Conservation (phyloP, 202 grass and related monocot genomes). For the Setaria viridis region DNA sequence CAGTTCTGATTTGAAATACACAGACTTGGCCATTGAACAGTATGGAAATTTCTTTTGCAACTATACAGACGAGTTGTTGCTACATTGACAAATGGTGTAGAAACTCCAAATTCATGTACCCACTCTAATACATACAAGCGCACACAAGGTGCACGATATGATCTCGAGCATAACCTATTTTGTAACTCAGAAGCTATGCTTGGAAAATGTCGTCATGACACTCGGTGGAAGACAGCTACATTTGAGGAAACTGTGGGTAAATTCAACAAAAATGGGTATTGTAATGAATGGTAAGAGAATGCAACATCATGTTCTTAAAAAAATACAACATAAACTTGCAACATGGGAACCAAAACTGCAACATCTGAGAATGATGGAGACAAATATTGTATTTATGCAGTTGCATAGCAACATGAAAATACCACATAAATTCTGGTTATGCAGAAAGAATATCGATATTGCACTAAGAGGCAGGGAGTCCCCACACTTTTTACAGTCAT, state of each 20-base stretch:
- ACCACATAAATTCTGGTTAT: slow-evolving; percentile 30
- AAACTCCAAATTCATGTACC: slow-evolving; percentile 23
- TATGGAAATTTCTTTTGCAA: not conserved
- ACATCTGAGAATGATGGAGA: slow-evolving; percentile 19
- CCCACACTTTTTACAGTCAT: slow-evolving; percentile 1
- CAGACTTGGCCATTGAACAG: slow-evolving; percentile 1
- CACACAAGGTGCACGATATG: not conserved
- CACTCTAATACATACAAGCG: not conserved
- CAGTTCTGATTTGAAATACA: slow-evolving; percentile 17
- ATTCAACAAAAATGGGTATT: slow-evolving; percentile 7
- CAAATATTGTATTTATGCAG: not conserved
- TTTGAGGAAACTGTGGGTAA: not conserved
- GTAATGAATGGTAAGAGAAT: slow-evolving; percentile 12
- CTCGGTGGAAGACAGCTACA: not conserved
- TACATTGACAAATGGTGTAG: not conserved
- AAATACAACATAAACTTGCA: not conserved
- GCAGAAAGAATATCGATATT: slow-evolving; percentile 1
- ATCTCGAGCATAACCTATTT: not conserved
- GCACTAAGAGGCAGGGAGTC: not conserved
- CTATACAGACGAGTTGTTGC: not conserved
- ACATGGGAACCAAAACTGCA: slow-evolving; percentile 12
- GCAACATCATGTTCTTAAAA: not conserved
- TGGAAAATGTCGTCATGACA: slow-evolving; percentile 4
- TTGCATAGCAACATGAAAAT: slow-evolving; percentile 1
- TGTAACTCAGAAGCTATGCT: not conserved